Evolutionary conservation across 164 flowering plant genomes (phyloP).

Genomic region (Macadamia integrifolia): DNA sequence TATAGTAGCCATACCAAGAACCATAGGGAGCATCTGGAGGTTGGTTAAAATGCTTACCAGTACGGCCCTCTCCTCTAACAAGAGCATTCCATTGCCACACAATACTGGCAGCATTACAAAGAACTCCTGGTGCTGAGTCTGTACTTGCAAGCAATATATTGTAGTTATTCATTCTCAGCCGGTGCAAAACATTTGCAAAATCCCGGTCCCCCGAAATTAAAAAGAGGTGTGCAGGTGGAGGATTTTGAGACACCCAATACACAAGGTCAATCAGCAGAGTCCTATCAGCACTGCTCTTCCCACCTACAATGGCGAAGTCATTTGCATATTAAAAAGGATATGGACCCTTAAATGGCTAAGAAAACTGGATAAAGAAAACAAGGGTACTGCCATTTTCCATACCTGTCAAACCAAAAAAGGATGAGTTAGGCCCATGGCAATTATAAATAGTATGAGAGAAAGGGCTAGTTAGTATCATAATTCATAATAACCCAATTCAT

Average conservation of each 20-base stretch:
- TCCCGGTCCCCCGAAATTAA: constrained; percentile 83
- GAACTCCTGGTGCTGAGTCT: constrained; percentile 50
- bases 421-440: background rate
- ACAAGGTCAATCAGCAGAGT: constrained; percentile 66
- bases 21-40: constrained; percentile 83
- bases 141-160: constrained; percentile 73
- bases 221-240: constrained; percentile 93
- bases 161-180: constrained; percentile 79
- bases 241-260: constrained; percentile 85
- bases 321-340: background rate
- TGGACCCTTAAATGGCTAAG: too few relatives aligned
- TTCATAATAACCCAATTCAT: background rate
- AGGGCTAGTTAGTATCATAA: background rate
- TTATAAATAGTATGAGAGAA: background rate
- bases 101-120: constrained; percentile 82
- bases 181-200: constrained; percentile 63
- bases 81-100: constrained; percentile 85
- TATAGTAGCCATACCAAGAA: constrained; percentile 85
- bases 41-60: constrained; percentile 66
- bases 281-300: constrained; percentile 85
- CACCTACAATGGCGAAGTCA: constrained; percentile 44
- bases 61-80: constrained; percentile 55
- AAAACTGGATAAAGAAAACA: too few relatives aligned
- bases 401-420: too few relatives aligned
- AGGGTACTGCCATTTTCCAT: too few relatives aligned